phyloP scores from a whole-genome alignment of 2,329 filamentous ascomycete species.

The Pseudogymnoascus sp. region DNA sequence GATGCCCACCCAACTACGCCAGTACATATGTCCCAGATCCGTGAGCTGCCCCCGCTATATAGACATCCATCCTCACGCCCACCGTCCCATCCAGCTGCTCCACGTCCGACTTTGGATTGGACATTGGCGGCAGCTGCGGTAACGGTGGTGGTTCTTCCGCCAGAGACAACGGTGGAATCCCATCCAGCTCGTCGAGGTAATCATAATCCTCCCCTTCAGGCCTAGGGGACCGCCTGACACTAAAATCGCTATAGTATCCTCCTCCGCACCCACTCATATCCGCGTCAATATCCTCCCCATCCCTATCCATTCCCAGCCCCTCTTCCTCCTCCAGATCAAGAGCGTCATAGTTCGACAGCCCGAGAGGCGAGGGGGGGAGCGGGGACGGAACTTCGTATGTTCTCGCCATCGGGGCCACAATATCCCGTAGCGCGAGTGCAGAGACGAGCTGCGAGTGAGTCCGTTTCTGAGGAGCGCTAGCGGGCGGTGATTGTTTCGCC shows the following conservation, averaged over 20 bases:
- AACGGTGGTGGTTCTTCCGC: constrained; percentile 22
- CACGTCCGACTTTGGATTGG: constrained; percentile 19
- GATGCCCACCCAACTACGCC: neutral
- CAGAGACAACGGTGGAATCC: constrained; percentile 24
- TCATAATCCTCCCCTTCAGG: constrained; percentile 23
- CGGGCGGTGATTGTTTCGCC: neutral
- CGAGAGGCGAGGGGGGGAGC: constrained; percentile 27
- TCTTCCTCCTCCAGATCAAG: constrained; percentile 28
- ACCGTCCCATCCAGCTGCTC: constrained; percentile 26
- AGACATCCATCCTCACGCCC: neutral
- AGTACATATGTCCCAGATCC: neutral
- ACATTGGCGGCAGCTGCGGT: constrained; percentile 14
- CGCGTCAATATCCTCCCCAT: constrained; percentile 17
- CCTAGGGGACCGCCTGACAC: constrained; percentile 24
- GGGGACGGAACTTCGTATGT: constrained; percentile 19
- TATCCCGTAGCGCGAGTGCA: constrained; percentile 20
- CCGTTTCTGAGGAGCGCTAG: neutral
- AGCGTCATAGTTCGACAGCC: constrained; percentile 29
- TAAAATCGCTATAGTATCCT: constrained; percentile 27
- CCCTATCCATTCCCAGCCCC: constrained; percentile 9
- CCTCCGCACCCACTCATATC: neutral
- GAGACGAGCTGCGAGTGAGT: constrained; percentile 18
- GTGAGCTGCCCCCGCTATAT: neutral
- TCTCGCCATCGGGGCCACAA: constrained; percentile 22
- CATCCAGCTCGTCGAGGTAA: constrained; percentile 28